phyloP scores from a whole-genome alignment of 805 yeast genomes.

The Candida michaelii region DNA sequence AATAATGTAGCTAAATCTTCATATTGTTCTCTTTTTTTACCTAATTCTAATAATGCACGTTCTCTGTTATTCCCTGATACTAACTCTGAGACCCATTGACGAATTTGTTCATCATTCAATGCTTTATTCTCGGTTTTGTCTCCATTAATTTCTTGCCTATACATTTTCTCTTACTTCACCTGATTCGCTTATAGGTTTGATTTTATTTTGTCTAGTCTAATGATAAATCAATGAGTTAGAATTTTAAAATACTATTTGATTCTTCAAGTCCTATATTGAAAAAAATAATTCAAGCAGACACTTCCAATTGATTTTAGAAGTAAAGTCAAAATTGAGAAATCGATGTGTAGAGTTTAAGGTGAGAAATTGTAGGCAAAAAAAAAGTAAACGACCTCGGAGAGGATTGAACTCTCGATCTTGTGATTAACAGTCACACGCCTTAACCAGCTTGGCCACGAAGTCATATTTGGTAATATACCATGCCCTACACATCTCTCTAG shows the following conservation, averaged over 20 bases:
- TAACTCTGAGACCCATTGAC: constrained; percentile 85
- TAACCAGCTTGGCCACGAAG: constrained; percentile 23
- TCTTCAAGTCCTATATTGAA: not conserved
- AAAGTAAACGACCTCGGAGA: constrained; percentile 19
- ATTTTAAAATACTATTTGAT: no score
- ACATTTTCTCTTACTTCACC: not conserved
- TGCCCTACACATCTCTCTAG: not conserved
- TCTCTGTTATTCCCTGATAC: constrained; percentile 91
- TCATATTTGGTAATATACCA: constrained; percentile 5
- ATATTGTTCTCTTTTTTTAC: constrained; percentile 91
- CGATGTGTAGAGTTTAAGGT: not conserved
- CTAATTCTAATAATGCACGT: constrained; percentile 86
- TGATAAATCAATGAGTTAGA: no score
- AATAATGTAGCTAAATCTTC: constrained; percentile 90
- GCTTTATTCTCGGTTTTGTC: constrained; percentile 18
- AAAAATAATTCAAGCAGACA: not conserved
- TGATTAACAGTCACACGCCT: constrained; percentile 22
- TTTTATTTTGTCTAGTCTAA: no score
- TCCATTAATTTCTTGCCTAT: constrained; percentile 1
- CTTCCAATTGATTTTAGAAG: not conserved
- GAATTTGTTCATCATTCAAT: constrained; percentile 71
- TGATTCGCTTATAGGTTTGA: not conserved
- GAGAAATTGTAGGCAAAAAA: constrained; percentile 1
- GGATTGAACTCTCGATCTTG: constrained; percentile 22
- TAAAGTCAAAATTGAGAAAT: not conserved